phyloP scores from a whole-genome alignment of 2,329 filamentous ascomycete species.

The Penicillium paneum region DNA sequence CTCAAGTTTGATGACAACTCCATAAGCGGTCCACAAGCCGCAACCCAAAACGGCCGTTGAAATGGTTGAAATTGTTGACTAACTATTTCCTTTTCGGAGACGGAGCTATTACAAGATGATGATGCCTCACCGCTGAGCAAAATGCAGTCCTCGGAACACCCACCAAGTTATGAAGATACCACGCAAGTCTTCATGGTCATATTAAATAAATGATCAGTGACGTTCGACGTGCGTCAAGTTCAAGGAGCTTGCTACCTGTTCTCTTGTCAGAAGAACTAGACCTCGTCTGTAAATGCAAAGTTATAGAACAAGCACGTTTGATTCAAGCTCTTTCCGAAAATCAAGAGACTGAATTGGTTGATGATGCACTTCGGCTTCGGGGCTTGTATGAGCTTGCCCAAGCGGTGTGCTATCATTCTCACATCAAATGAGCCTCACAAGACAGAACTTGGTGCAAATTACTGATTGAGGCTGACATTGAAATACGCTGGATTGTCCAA shows the following conservation, averaged over 20 bases:
- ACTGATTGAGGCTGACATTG: neutral
- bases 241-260: too few relatives aligned
- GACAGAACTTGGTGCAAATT: neutral
- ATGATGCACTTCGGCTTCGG: neutral
- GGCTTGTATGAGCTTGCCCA: neutral
- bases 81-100: neutral
- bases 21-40: too few relatives aligned
- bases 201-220: too few relatives aligned
- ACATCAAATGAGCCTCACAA: neutral
- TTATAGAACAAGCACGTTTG: neutral
- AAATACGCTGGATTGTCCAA: neutral
- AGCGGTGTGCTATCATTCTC: neutral
- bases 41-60: neutral
- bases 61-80: too few relatives aligned
- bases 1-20: neutral
- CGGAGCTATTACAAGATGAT: neutral
- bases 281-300: neutral
- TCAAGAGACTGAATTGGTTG: neutral
- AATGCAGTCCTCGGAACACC: neutral
- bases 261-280: neutral
- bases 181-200: neutral
- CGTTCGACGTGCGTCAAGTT: too few relatives aligned
- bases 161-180: neutral
- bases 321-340: neutral
- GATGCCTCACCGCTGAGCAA: neutral